phyloP scores from a whole-genome alignment of 75 land plant genomes.

The Chamaecyparis obtusa region DNA sequence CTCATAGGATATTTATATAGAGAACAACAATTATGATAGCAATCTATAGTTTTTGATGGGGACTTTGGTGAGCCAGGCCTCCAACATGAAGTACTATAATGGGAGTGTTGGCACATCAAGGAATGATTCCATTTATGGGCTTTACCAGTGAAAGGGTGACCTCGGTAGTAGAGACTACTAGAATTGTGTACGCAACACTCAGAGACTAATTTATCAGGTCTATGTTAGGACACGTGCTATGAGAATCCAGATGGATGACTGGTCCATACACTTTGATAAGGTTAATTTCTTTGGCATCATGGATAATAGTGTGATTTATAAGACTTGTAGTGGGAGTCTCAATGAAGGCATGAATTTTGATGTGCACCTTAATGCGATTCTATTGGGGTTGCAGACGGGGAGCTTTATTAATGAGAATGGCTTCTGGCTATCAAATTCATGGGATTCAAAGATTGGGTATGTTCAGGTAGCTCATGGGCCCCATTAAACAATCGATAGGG shows the following conservation, averaged over 20 bases:
- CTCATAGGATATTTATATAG: slow-evolving; percentile 37
- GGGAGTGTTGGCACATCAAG: slow-evolving; percentile 21
- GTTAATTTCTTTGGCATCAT: slow-evolving; percentile 39
- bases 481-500: no score
- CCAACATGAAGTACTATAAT: slow-evolving; percentile 33
- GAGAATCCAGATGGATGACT: slow-evolving; percentile 54
- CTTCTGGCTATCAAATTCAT: slow-evolving; percentile 48
- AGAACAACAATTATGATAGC: slow-evolving; percentile 35
- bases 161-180: slow-evolving; percentile 35
- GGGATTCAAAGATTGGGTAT: not conserved
- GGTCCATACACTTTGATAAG: slow-evolving; percentile 42
- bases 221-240: slow-evolving; percentile 44
- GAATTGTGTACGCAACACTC: slow-evolving; percentile 33
- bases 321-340: slow-evolving; percentile 36
- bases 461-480: no score
- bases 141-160: slow-evolving; percentile 66
- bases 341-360: slow-evolving; percentile 36
- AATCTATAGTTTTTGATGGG: slow-evolving; percentile 50
- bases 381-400: slow-evolving; percentile 32
- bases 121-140: slow-evolving; percentile 34
- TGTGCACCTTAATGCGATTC: slow-evolving; percentile 37
- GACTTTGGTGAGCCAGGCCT: slow-evolving; percentile 27
- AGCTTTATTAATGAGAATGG: not conserved
- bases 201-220: slow-evolving; percentile 36
- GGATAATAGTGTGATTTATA: slow-evolving; percentile 35